Conservation (phyloP, 164 flowering plant species). For the Magnolia changhungtana region DNA sequence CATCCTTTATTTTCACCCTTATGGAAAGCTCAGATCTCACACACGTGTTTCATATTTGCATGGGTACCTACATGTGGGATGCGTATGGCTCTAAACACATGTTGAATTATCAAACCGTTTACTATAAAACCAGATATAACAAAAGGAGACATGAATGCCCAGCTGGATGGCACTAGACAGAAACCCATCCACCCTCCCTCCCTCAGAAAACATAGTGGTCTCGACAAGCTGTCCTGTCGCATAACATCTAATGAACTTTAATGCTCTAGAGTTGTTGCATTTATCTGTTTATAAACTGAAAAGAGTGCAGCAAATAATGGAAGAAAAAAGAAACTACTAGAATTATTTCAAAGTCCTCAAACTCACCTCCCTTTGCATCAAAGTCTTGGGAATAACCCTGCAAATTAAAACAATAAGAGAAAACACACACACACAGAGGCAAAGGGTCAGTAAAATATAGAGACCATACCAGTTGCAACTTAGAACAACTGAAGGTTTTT, state of each 20-base stretch:
- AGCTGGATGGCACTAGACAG: neutral
- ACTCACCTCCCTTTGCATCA: slow-evolving; percentile 83
- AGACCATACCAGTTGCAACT: neutral
- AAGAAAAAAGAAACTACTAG: neutral
- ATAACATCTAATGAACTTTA: neutral
- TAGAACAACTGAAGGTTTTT: neutral
- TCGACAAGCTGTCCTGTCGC: slow-evolving; percentile 10
- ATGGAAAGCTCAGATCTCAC: neutral
- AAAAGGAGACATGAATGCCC: slow-evolving; percentile 1
- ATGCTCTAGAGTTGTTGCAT: neutral
- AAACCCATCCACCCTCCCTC: slow-evolving; percentile 1
- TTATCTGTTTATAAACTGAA: neutral
- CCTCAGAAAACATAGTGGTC: neutral
- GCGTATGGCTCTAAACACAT: neutral
- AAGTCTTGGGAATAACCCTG: slow-evolving; percentile 85
- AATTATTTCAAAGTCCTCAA: neutral
- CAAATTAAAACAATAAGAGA: slow-evolving; percentile 16
- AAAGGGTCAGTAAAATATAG: neutral
- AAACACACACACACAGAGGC: neutral
- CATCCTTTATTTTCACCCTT: neutral
- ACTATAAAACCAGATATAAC: neutral
- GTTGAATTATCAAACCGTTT: neutral
- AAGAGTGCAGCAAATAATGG: neutral
- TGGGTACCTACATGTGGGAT: neutral
- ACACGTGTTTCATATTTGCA: neutral